phyloP scores from a whole-genome alignment of 1,284 basidiomycete genomes.

The Leccinum solheimii region DNA sequence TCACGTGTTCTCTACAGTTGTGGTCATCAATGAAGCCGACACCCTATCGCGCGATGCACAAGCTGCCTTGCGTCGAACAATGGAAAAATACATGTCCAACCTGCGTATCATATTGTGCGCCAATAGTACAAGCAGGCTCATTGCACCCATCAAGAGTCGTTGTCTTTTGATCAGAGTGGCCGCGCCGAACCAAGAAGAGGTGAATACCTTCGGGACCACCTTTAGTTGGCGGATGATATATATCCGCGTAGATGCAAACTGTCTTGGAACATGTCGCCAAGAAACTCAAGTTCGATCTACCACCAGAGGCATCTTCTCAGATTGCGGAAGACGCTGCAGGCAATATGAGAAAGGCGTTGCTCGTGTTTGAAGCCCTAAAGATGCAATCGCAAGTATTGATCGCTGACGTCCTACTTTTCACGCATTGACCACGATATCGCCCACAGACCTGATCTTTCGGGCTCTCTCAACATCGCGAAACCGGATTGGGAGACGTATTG shows the following conservation, averaged over 20 bases:
- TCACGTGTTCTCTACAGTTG: constrained; percentile 57
- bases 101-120: constrained; percentile 97
- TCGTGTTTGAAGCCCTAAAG: constrained; percentile 93
- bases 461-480: constrained; percentile 81
- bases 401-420: not conserved
- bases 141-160: constrained; percentile 95
- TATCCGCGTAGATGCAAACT: constrained; percentile 62
- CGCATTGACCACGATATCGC: constrained; percentile 1
- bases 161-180: constrained; percentile 94
- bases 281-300: constrained; percentile 80
- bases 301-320: constrained; percentile 68
- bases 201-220: constrained; percentile 28
- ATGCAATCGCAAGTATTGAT: constrained; percentile 78
- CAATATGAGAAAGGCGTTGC: constrained; percentile 92
- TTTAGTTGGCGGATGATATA: constrained; percentile 1
- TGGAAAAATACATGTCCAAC: constrained; percentile 99
- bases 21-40: constrained; percentile 98
- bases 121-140: constrained; percentile 95
- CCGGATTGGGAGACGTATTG: constrained; percentile 99
- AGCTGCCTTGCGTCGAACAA: constrained; percentile 94
- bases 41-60: constrained; percentile 94
- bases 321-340: constrained; percentile 85
- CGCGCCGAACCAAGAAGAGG: constrained; percentile 80
- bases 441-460: constrained; percentile 68
- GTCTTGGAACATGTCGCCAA: constrained; percentile 84